Evolutionary conservation across 1,139 yeast genomes (phyloP).

Genomic region (Arxiozyma slooffiae): DNA sequence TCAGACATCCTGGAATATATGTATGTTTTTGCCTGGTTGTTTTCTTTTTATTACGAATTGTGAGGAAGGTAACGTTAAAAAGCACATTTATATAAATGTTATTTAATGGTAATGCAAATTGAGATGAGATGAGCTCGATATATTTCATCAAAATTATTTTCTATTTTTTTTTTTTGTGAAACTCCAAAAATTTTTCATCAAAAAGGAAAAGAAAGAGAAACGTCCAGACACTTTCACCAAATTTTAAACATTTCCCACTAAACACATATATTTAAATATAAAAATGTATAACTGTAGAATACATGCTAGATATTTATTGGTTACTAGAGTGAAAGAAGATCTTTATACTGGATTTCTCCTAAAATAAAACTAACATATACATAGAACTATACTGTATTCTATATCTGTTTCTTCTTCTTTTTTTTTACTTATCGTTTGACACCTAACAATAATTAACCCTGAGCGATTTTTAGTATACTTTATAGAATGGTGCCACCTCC

Average conservation of each 20-base stretch:
- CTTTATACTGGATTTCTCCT: not conserved
- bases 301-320: too few relatives aligned
- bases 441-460: too few relatives aligned
- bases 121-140: not conserved
- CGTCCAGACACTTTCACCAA: not conserved
- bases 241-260: not conserved
- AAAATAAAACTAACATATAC: too few relatives aligned
- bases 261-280: too few relatives aligned
- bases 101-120: not conserved
- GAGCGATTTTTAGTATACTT: not conserved
- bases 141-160: too few relatives aligned
- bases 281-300: too few relatives aligned
- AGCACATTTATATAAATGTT: too few relatives aligned
- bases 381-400: not conserved
- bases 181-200: slow-evolving; percentile 1
- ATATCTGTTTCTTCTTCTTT: too few relatives aligned
- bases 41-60: not conserved
- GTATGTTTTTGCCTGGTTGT: not conserved
- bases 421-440: not conserved
- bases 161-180: too few relatives aligned
- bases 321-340: not conserved
- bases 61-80: not conserved
- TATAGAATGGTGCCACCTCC: not conserved
- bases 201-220: not conserved
- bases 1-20: slow-evolving; percentile 6